These are phyloP conservation scores for Echria macrotheca DNA, from an alignment of 495 filamentous ascomycete species.

Conservation along the genomic window DNA sequence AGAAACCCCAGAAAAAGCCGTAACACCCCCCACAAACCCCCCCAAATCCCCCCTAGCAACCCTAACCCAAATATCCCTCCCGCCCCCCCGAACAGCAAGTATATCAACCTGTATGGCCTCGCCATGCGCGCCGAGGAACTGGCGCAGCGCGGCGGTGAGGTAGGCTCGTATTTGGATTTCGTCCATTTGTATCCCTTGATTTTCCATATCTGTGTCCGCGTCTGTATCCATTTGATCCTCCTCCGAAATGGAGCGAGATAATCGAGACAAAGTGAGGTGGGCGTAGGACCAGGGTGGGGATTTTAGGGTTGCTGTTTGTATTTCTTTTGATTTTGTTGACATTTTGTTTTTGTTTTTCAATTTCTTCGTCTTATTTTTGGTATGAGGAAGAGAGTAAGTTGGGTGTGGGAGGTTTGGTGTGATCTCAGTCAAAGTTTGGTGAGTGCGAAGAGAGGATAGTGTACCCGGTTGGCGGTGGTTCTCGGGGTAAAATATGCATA, in stretches of 20 bases:
- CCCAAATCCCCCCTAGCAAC: slow-evolving; percentile 63
- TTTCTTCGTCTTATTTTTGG: not conserved
- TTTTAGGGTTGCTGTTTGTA: slow-evolving; percentile 32
- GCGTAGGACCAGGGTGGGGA: slow-evolving; percentile 36
- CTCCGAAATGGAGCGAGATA: too few relatives aligned
- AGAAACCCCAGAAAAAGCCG: too few relatives aligned
- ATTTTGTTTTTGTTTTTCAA: not conserved
- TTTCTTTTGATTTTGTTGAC: slow-evolving; percentile 19
- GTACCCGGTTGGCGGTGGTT: slow-evolving; percentile 2
- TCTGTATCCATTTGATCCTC: too few relatives aligned
- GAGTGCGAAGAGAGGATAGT: not conserved
- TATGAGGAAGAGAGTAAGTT: slow-evolving; percentile 1
- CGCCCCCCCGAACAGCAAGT: slow-evolving; percentile 52
- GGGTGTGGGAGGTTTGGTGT: not conserved
- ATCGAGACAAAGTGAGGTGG: too few relatives aligned
- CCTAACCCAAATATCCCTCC: slow-evolving; percentile 71
- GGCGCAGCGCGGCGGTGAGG: slow-evolving; percentile 65
- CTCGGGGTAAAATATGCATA: too few relatives aligned
- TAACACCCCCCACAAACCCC: slow-evolving; percentile 54
- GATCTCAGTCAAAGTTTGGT: not conserved
- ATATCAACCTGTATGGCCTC: slow-evolving; percentile 76
- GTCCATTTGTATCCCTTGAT: too few relatives aligned
- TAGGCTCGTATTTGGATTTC: slow-evolving; percentile 67
- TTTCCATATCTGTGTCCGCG: too few relatives aligned
- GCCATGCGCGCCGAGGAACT: slow-evolving; percentile 76